A percentile compares a stretch with the other conserved stretches of the same genome.
These are phyloP conservation scores for Apophysomyces elegans DNA, from an alignment of 371 early-diverging fungal genomes.

Conservation along the genomic window DNA sequence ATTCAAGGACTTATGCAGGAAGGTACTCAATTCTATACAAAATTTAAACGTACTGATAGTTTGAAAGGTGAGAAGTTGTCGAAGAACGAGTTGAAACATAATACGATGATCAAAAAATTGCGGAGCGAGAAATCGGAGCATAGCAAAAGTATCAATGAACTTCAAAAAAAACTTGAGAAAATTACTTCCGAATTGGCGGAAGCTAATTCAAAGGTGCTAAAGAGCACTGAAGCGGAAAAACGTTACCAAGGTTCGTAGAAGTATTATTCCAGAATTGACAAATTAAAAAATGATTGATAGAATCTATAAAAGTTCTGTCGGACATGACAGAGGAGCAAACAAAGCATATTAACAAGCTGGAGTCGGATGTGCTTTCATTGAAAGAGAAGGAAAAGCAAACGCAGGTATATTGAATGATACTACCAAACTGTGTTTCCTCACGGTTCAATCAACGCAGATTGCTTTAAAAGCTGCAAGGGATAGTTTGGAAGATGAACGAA, in stretches of 20 bases:
- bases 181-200: conserved; percentile 49
- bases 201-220: conserved; percentile 55
- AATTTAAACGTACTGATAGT: background rate
- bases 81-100: conserved; percentile 76
- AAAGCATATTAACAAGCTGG: conserved; percentile 64
- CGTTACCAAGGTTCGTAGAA: conserved; percentile 48
- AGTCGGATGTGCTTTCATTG: conserved; percentile 50
- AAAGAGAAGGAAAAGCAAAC: conserved; percentile 51
- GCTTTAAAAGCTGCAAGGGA: conserved; percentile 25
- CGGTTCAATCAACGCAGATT: conserved; percentile 5
- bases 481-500: conserved; percentile 33
- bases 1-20: conserved; percentile 64
- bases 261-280: background rate
- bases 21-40: conserved; percentile 41
- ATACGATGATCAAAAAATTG: conserved; percentile 74
- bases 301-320: conserved; percentile 53
- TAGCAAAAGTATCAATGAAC: conserved; percentile 60
- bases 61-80: conserved; percentile 76
- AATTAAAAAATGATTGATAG: conserved; percentile 20
- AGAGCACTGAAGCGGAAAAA: conserved; percentile 58
- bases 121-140: conserved; percentile 67
- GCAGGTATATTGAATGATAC: conserved; percentile 51
- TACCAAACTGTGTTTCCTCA: background rate
- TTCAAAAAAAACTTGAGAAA: conserved; percentile 69
- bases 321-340: conserved; percentile 68